phyloP scores from a whole-genome alignment of 805 yeast genomes.

The Ogataea pini region DNA sequence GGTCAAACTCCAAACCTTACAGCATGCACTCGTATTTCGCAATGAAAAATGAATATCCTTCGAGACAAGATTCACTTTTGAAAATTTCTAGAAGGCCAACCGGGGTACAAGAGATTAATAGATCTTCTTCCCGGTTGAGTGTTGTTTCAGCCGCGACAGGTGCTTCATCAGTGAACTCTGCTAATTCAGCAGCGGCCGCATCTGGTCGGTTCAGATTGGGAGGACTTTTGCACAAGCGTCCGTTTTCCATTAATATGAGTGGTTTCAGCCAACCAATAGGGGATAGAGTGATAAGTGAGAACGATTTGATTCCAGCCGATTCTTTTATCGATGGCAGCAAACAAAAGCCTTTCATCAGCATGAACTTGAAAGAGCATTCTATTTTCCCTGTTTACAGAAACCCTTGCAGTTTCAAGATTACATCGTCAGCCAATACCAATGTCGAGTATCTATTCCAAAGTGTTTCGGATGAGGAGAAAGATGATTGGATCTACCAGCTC shows the following conservation, averaged over 20 bases:
- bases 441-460: constrained; percentile 68
- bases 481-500: constrained; percentile 67
- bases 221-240: constrained; percentile 47
- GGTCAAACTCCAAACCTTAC: constrained; percentile 3
- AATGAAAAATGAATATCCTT: background rate
- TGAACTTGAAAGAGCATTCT: constrained; percentile 47
- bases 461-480: constrained; percentile 55
- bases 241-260: constrained; percentile 55
- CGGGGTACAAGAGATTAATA: background rate
- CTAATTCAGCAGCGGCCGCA: constrained; percentile 2
- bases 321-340: constrained; percentile 40
- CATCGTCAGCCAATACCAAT: constrained; percentile 22
- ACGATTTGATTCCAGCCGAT: constrained; percentile 60
- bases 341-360: constrained; percentile 51
- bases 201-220: constrained; percentile 29
- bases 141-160: constrained; percentile 7
- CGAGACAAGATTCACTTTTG: constrained; percentile 5
- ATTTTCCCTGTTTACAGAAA: constrained; percentile 55
- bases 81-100: constrained; percentile 5
- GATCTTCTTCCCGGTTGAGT: constrained; percentile 9
- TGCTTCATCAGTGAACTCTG: constrained; percentile 4
- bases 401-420: constrained; percentile 52
- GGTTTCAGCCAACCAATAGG: constrained; percentile 28
- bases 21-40: background rate
- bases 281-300: constrained; percentile 41